Base-by-base conservation (phyloP, 1,284 basidiomycete genomes). In the Vanrija sp. region DNA sequence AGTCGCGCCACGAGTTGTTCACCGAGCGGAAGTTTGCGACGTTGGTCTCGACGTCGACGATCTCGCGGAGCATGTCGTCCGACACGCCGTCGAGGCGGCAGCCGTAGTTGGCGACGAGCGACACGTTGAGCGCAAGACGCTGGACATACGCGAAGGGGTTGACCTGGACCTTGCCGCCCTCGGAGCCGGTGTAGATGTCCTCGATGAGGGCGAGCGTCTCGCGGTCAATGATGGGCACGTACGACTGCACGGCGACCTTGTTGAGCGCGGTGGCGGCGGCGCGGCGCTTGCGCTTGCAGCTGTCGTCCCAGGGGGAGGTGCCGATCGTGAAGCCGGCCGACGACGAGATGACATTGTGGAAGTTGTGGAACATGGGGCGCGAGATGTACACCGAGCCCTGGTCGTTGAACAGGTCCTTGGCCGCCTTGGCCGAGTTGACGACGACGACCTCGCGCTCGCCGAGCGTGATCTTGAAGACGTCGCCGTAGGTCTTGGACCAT, bases 391-490 rank as follows among this genome's bases (percentile, higher is more conserved):
- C 42, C 26, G 47, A 46, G 19, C 59, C 59, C 38, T 57, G 59
- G 52, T 61, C 59, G 7, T 43, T 42, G 39, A 61, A 44, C 12
- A 61, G 59, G 46, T 61, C 55, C 59, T 61, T 61, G 38, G 55
- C 51, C 0, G 52, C 59, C 59, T 51, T 43, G 39, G 59, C 59
- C 8, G 55, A 46, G 59, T 61, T 61, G 52, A 61, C 53, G 50
- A 61, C 47, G 43, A 61, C 50, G 21, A 61, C 45, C 59, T 61
- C 59, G 21, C 59, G 59, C 52, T 61, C 59, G 55, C 59, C 59
- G 40, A 61, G 52, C 0, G 55, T 61, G 14, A 61, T 55, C 59
- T 61, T 61, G 59, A 52, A 61, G 29, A 61, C 59, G 40, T 51
- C 52, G 40, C 59, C 59, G 52, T 61, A 61, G 43, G 44, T 61